Base-by-base conservation (phyloP, 257 asterid species). In the Mitragyna speciosa region DNA sequence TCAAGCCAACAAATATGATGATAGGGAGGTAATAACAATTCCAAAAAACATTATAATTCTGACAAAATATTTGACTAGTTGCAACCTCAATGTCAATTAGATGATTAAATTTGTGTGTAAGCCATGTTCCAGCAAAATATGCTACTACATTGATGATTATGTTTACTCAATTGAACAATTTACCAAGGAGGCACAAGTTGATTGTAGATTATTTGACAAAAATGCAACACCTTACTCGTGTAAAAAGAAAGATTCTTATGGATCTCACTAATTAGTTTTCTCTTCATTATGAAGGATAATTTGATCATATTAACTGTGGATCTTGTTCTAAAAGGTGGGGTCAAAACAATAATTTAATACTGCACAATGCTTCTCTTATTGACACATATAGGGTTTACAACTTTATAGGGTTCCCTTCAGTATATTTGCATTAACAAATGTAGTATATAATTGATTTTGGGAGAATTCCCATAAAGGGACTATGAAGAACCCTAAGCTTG, bases 331-430 rank as follows among this genome's bases (percentile, higher is more conserved):
- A 52, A 30, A 16, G 61, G 9, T 24, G 30, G 41, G 33, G 17
- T 19, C 39, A 52, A 26, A 31, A 2, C 12, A n/a, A 11, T 31
- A 74, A 30, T 77, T 33, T 31, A 67, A 77, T 22, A 75, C 16
- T 66, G 31, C 54, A 67, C 17, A 48, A 49, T 48, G 75, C 67
- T 77, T 77, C 75, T 77, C 76, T 68, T 51, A 78, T 67, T 69
- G 75, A 51, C 81, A 78, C 68, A 78, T 77, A 56, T 78, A 51
- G 76, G 66, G 68, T 68, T 67, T 59, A 17, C 52, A 68, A 78
- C 76, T 78, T 78, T 78, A 51, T 78, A 68, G 81, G 75, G 75
- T 77, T 67, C 43, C 75, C 51, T 49, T 61, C 28, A 19, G 63
- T 56, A 19, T 56, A 19, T 56, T 56, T 56, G 64, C 28, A 24